A percentile compares a stretch with the other conserved stretches of the same genome.
phyloP scores from a whole-genome alignment of 805 yeast genomes.

The Kluyveromyces starmeri region DNA sequence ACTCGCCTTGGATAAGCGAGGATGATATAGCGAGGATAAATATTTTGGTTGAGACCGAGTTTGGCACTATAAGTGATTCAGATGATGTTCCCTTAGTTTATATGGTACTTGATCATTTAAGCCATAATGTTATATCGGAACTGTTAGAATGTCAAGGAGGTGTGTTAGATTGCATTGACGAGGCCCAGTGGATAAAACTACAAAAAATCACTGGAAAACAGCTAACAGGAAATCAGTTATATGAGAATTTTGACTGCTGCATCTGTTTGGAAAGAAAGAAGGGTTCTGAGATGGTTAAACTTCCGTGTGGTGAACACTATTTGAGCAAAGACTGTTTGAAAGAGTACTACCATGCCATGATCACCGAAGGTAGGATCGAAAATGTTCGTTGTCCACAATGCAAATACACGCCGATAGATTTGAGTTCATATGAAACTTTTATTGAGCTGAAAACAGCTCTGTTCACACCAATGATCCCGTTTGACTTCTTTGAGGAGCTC shows the following conservation, averaged over 20 bases:
- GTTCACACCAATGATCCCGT: constrained; percentile 35
- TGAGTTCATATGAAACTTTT: constrained; percentile 19
- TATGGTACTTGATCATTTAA: constrained; percentile 35
- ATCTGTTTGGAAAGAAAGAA: constrained; percentile 45
- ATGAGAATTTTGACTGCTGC: constrained; percentile 40
- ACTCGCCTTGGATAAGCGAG: constrained; percentile 27
- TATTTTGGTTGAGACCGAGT: constrained; percentile 21
- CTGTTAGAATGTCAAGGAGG: constrained; percentile 10
- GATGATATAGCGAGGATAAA: constrained; percentile 12
- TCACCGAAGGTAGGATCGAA: constrained; percentile 40
- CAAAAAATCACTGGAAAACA: neutral
- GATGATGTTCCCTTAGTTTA: constrained; percentile 34
- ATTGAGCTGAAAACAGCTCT: constrained; percentile 29
- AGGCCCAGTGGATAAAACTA: neutral
- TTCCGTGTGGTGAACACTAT: constrained; percentile 37
- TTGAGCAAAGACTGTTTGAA: constrained; percentile 40
- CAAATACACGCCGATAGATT: constrained; percentile 15
- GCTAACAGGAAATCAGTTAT: neutral
- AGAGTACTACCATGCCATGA: constrained; percentile 35
- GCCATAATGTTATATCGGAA: constrained; percentile 15
- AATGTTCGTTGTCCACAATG: constrained; percentile 52
- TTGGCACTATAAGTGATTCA: constrained; percentile 22
- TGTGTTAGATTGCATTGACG: neutral
- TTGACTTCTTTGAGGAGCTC: constrained; percentile 28
- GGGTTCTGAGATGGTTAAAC: constrained; percentile 33